Conservation (phyloP, 2,329 filamentous ascomycete genomes). For the Xylariales sp. region DNA sequence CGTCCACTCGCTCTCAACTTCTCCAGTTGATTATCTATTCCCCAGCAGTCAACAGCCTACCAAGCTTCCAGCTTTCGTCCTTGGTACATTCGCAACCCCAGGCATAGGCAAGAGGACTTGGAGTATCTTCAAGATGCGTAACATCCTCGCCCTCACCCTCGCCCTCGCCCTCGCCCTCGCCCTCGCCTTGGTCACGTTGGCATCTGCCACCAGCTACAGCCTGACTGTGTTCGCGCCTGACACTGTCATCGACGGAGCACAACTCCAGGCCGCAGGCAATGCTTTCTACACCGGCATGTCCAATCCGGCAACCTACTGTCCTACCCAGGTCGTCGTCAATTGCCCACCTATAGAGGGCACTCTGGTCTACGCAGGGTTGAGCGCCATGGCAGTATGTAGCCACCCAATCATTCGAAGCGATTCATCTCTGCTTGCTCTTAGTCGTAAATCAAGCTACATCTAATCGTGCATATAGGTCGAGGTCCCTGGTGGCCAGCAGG, state of each 20-base stretch:
- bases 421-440: background rate
- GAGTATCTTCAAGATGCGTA: background rate
- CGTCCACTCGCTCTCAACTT: too few relatives aligned
- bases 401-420: too few relatives aligned
- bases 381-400: slow-evolving; percentile 20
- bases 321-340: slow-evolving; percentile 3
- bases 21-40: too few relatives aligned
- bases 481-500: slow-evolving; percentile 59
- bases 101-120: too few relatives aligned
- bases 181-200: slow-evolving; percentile 13
- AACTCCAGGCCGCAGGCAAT: slow-evolving; percentile 18
- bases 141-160: too few relatives aligned
- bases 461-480: slow-evolving; percentile 29
- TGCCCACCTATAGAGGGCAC: slow-evolving; percentile 22
- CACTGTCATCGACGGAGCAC: slow-evolving; percentile 16
- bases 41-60: too few relatives aligned
- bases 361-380: slow-evolving; percentile 19
- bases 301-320: slow-evolving; percentile 22
- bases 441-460: background rate
- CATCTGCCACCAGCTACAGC: slow-evolving; percentile 18
- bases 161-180: too few relatives aligned
- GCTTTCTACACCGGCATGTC: slow-evolving; percentile 20
- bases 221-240: slow-evolving; percentile 21
- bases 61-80: too few relatives aligned
- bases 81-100: too few relatives aligned